Evolutionary conservation across 1,284 basidiomycete genomes (phyloP), one percentile per base, ranked within the genome.

Genomic region (Phellopilus nigrolimitatus): DNA sequence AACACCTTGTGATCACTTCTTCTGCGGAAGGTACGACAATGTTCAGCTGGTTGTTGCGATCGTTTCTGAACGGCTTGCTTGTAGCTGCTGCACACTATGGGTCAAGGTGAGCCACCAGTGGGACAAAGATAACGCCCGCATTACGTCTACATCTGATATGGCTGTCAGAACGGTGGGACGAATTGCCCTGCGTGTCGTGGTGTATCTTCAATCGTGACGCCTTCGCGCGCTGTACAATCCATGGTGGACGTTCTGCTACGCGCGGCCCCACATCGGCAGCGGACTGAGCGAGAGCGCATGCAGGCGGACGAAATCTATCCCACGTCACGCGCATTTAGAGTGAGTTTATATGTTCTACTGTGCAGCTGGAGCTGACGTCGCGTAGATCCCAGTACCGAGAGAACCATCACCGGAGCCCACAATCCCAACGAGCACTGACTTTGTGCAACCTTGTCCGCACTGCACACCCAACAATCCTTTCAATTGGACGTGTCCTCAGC

Each of bases 1-100:
- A 43, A 71, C 75, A 24, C 88, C 88, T 15, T 90, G 87, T 62
- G 84, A 90, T 59, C 88, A 88, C 71, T 88, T 85, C 73, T 91
- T 88, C 63, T 91, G 86, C 61, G 88, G 84, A 68, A 89, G 85
- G 88, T 88, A 66, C 58, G 68, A 33, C 15, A 21, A 8, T 36
- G 28, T 39, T 30, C 13, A 7, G 40, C 15, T 19, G 36, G 45
- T 44, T 9, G 21, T 15, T 57, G 62, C 31, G 60, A 58, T 51
- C 13, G 37, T 46, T 48, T 28, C 31, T 34, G 22, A 44, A 15
- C 22, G 33, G 53, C 13, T 42, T 41, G 21, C 30, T 39, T 19
- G 30, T 57, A 90, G 87, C 61, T 90, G 87, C 62, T 82, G 82
- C 62, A 70, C 78, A 0, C 75, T 88, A 43, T 90, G 87, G 87